Evolutionary conservation across 306 rosid genomes (phyloP).

Genomic region (Ochetophila trinervis): DNA sequence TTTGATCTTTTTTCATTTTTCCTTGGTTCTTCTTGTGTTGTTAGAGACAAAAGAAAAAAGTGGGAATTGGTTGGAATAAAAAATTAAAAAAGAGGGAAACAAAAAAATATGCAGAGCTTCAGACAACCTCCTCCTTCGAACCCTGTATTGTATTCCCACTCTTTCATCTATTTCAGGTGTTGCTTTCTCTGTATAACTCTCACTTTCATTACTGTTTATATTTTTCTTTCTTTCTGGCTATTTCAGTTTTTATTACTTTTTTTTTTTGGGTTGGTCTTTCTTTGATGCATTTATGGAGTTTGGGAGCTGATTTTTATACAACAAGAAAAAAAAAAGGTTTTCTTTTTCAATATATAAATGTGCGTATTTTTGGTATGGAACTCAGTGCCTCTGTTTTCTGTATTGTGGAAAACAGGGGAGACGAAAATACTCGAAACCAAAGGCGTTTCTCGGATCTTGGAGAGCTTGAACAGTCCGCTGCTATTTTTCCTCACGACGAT

Average conservation of each 20-base stretch:
- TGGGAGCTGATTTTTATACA: neutral
- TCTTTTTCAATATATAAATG: neutral
- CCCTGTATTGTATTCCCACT: slow-evolving; percentile 48
- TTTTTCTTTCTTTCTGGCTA: neutral
- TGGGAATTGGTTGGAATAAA: neutral
- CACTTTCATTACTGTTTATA: neutral
- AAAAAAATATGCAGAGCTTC: slow-evolving; percentile 68
- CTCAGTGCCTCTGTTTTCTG: slow-evolving; percentile 34
- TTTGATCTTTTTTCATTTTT: slow-evolving; percentile 5
- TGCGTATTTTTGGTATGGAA: slow-evolving; percentile 1
- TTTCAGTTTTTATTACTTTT: neutral
- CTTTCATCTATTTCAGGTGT: slow-evolving; percentile 55
- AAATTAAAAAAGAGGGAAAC: neutral
- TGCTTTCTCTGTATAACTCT: neutral
- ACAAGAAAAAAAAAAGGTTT: neutral
- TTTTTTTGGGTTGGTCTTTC: neutral
- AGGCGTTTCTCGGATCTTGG: slow-evolving; percentile 62
- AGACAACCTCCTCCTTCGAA: slow-evolving; percentile 36
- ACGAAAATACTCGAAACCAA: slow-evolving; percentile 39
- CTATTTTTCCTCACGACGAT: slow-evolving; percentile 54
- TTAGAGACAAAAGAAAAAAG: neutral
- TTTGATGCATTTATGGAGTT: neutral
- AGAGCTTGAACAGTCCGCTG: slow-evolving; percentile 62
- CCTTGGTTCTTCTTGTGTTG: neutral
- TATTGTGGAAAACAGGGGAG: slow-evolving; percentile 58